Evolutionary conservation across 495 filamentous ascomycete genomes (phyloP), one percentile per base, ranked within the genome.

Genomic region (Aspergillus homomorphus): DNA sequence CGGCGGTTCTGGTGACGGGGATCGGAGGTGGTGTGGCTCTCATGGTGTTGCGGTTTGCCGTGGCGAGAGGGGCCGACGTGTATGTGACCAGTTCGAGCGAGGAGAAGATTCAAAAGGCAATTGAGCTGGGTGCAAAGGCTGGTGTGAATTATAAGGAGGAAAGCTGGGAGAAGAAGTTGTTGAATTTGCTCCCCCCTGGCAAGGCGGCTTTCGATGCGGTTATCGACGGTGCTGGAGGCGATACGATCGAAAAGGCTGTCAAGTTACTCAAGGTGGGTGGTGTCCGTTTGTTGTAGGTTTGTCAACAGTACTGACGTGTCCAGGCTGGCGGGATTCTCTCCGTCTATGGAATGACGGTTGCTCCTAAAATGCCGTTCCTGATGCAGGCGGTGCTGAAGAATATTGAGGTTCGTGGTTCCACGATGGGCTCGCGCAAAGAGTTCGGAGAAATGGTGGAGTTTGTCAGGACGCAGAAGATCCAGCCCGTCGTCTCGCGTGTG

Each of bases 11-110:
- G 43, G 65, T 93, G 26, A 91, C 89, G 4, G 89, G 89, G 2
- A 90, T 93, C 69, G 89, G 89, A 1, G 89, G 89, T 18, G 89
- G 89, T 49, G 89, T 92, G 20, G 89, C 89, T 38, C 68, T 92
- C 57, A 79, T 82, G 67, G 82, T 74, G n/a, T 71, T 92, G 62
- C 80, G 82, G 58, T 90, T 92, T 73, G 88, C 82, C 8, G 84
- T 84, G 5, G 85, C 80, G 1, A 67, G 80, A 41, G 89, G 89
- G 5, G 80, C 77, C 15, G 77, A 83, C 63, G 86, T 89, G 19
- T 92, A 76, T 64, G 89, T 91, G 56, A 90, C 86, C 10, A 86
- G 82, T 46, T 81, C 86, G 2, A 80, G 76, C 26, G 61, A 81
- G 55, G 82, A 79, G 45, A 92, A 92, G 76, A 79, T 92, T 49